Evolutionary conservation across 768 basidiomycete species (phyloP).

Genomic region (Mycena vitilis): DNA sequence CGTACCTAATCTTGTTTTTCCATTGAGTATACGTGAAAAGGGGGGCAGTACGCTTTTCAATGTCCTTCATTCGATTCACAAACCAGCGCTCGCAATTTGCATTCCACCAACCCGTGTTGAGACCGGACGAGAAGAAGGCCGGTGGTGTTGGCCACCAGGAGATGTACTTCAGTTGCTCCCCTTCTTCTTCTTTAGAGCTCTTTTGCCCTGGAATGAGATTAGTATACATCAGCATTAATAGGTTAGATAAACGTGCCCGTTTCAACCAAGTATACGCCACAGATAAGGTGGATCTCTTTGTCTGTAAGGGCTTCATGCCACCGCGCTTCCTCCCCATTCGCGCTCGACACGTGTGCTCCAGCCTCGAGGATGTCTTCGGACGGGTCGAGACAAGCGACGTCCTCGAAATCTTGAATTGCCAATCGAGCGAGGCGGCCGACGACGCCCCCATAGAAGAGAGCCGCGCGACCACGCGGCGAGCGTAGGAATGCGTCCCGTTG

Average conservation of each 20-base stretch:
- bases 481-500: slow-evolving; percentile 22
- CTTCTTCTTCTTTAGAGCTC: slow-evolving; percentile 9
- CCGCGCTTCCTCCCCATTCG: slow-evolving; percentile 1
- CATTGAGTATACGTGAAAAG: slow-evolving; percentile 17
- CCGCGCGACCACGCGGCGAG: slow-evolving; percentile 22
- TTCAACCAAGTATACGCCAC: slow-evolving; percentile 30
- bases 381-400: slow-evolving; percentile 10
- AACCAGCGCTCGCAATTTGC: slow-evolving; percentile 30
- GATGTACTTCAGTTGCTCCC: slow-evolving; percentile 23
- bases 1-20: slow-evolving; percentile 22
- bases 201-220: slow-evolving; percentile 21
- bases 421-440: slow-evolving; percentile 25
- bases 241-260: slow-evolving; percentile 17
- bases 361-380: slow-evolving; percentile 20
- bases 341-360: slow-evolving; percentile 10
- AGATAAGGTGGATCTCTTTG: slow-evolving; percentile 26
- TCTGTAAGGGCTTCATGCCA: slow-evolving; percentile 20
- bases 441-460: slow-evolving; percentile 29
- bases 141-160: slow-evolving; percentile 29
- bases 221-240: slow-evolving; percentile 12
- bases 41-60: not conserved
- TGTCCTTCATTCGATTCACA: slow-evolving; percentile 24
- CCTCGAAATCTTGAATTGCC: slow-evolving; percentile 12
- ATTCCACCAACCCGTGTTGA: slow-evolving; percentile 31
- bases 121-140: slow-evolving; percentile 26